phyloP scores from a whole-genome alignment of 2,329 filamentous ascomycete genomes.

The Microascus cirrosus region DNA sequence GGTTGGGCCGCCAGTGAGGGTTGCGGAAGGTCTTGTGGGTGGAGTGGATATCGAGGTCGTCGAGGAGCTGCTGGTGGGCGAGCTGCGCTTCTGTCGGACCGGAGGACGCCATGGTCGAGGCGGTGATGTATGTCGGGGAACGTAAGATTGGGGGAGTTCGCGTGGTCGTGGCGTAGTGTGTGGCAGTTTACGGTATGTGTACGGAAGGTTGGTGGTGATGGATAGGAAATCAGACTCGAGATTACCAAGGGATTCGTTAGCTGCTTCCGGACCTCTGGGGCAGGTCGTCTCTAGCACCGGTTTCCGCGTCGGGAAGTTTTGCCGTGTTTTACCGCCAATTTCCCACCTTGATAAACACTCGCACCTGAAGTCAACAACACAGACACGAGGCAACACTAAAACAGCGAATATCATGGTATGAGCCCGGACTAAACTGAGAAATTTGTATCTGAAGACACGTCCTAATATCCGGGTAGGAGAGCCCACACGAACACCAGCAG shows the following conservation, averaged over 20 bases:
- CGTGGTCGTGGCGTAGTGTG: background rate
- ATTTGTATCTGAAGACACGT: background rate
- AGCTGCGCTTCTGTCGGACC: constrained; percentile 63
- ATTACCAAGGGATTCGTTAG: background rate
- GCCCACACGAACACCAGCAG: constrained; percentile 95
- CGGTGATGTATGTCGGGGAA: background rate
- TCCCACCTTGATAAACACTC: background rate
- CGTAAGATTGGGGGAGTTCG: background rate
- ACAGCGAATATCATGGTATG: constrained; percentile 1
- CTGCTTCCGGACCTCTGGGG: background rate
- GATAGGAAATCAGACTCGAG: background rate
- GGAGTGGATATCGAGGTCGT: constrained; percentile 82
- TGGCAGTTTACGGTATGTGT: background rate
- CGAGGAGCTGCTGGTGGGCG: constrained; percentile 75
- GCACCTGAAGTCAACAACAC: background rate
- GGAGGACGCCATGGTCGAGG: constrained; percentile 26
- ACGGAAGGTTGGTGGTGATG: background rate
- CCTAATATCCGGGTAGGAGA: constrained; percentile 49
- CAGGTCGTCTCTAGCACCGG: too few species aligned
- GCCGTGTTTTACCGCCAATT: constrained; percentile 7
- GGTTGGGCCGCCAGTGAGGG: constrained; percentile 78
- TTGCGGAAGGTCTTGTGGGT: constrained; percentile 87
- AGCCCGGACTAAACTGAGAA: background rate
- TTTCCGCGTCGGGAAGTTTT: background rate
- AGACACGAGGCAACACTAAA: background rate